Percentiles rank a stretch among this genome's conserved stretches.
phyloP scores from a whole-genome alignment of 1,284 basidiomycete species.

The Trametes pubescens region DNA sequence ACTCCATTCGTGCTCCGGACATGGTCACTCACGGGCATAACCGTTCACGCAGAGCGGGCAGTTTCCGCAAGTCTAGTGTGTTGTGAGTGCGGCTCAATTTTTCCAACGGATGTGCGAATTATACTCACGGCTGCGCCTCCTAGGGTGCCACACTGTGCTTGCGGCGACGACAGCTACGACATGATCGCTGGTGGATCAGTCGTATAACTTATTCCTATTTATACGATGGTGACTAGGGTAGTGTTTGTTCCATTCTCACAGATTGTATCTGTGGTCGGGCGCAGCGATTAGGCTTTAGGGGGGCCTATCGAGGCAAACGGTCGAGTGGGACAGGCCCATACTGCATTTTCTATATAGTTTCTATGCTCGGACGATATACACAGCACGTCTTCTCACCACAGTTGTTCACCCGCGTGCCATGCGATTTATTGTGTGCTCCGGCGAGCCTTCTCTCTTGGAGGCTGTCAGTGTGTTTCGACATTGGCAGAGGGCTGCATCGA shows the following conservation, averaged over 20 bases:
- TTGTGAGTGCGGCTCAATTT: too few relatives aligned
- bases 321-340: background rate
- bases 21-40: too few relatives aligned
- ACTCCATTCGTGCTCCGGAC: too few relatives aligned
- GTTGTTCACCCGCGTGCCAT: too few relatives aligned
- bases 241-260: background rate
- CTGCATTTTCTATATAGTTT: background rate
- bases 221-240: background rate
- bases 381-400: too few relatives aligned
- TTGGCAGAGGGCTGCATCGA: too few relatives aligned
- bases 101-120: background rate
- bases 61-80: background rate
- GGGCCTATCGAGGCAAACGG: background rate
- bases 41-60: too few relatives aligned
- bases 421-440: too few relatives aligned
- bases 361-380: background rate
- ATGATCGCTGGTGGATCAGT: background rate
- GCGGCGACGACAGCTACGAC: background rate
- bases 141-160: too few relatives aligned
- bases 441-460: too few relatives aligned
- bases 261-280: background rate
- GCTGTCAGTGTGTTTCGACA: too few relatives aligned
- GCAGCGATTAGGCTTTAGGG: background rate
- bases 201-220: constrained; percentile 3
- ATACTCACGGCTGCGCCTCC: too few relatives aligned